phyloP scores from a whole-genome alignment of 148 eudicot genomes.

The Hydrangea macrophylla region DNA sequence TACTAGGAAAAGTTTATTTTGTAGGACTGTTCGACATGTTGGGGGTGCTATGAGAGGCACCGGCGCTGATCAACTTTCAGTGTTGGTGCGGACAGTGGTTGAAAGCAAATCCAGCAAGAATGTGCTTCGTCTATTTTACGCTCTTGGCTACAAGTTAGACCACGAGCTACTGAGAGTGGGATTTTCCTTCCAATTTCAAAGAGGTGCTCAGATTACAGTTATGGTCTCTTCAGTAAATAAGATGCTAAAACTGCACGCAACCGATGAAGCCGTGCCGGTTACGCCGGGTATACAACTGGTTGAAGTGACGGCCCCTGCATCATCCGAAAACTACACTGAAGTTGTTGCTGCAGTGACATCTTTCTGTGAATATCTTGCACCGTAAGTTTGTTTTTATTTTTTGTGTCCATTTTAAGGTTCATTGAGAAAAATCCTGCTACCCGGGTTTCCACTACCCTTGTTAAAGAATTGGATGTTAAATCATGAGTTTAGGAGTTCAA shows the following conservation, averaged over 20 bases:
- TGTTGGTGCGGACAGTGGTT: constrained; percentile 68
- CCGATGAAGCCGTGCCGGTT: constrained; percentile 76
- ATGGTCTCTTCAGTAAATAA: constrained; percentile 80
- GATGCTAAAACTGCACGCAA: constrained; percentile 77
- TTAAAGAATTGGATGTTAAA: no score
- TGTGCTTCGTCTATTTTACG: constrained; percentile 72
- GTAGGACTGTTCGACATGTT: constrained; percentile 82
- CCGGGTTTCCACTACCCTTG: no score
- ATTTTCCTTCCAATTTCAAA: constrained; percentile 61
- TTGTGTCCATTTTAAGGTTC: background rate
- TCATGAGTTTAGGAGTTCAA: no score
- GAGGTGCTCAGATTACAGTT: constrained; percentile 82
- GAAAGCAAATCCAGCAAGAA: constrained; percentile 95
- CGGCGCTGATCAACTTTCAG: constrained; percentile 89
- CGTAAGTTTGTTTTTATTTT: constrained; percentile 43
- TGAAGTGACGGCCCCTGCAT: constrained; percentile 92
- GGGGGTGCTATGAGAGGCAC: constrained; percentile 96
- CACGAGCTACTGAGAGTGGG: constrained; percentile 84
- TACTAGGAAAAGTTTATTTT: background rate
- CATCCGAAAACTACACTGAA: constrained; percentile 76
- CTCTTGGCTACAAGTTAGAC: constrained; percentile 85
- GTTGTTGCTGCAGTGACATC: constrained; percentile 80
- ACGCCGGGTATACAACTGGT: constrained; percentile 91
- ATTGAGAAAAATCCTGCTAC: background rate
- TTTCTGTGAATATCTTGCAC: constrained; percentile 95